These are phyloP conservation scores for Cercospora sp. DNA, from an alignment of 2,329 filamentous ascomycete species.

Conservation along the genomic window DNA sequence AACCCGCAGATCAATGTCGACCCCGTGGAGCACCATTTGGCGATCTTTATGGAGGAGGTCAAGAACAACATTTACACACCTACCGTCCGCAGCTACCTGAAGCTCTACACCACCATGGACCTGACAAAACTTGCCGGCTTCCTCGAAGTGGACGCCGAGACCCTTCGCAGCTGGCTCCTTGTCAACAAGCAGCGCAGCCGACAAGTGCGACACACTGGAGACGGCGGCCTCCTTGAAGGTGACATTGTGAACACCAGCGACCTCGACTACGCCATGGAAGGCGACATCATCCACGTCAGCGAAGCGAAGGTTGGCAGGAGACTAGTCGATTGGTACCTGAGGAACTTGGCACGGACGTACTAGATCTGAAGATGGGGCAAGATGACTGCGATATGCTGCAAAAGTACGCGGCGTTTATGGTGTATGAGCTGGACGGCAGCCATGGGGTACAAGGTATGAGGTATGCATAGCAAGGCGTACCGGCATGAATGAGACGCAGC, in stretches of 20 bases:
- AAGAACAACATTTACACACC: slow-evolving; percentile 99
- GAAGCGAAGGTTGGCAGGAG: slow-evolving; percentile 97
- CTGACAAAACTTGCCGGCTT: slow-evolving; percentile 97
- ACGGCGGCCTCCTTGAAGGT: slow-evolving; percentile 85
- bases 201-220: slow-evolving; percentile 83
- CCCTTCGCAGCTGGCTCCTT: slow-evolving; percentile 87
- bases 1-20: slow-evolving; percentile 95
- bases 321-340: slow-evolving; percentile 97
- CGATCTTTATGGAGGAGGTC: slow-evolving; percentile 99
- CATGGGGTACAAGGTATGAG: neutral
- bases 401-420: slow-evolving; percentile 19
- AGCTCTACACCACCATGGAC: slow-evolving; percentile 99
- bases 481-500: slow-evolving; percentile 15
- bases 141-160: slow-evolving; percentile 94
- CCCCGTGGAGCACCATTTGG: slow-evolving; percentile 93
- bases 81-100: slow-evolving; percentile 96
- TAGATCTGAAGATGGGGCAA: slow-evolving; percentile 45
- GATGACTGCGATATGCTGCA: slow-evolving; percentile 6
- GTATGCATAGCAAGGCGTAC: slow-evolving; percentile 23
- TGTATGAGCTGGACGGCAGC: slow-evolving; percentile 15
- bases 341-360: slow-evolving; percentile 94
- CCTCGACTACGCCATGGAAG: slow-evolving; percentile 94
- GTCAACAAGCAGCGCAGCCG: slow-evolving; percentile 99
- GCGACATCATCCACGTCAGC: slow-evolving; percentile 96
- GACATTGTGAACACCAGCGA: slow-evolving; percentile 92